A percentile compares a stretch with the other conserved stretches of the same genome.
phyloP scores from a whole-genome alignment of 202 grass and related monocot species.

The Panicum hallii region DNA sequence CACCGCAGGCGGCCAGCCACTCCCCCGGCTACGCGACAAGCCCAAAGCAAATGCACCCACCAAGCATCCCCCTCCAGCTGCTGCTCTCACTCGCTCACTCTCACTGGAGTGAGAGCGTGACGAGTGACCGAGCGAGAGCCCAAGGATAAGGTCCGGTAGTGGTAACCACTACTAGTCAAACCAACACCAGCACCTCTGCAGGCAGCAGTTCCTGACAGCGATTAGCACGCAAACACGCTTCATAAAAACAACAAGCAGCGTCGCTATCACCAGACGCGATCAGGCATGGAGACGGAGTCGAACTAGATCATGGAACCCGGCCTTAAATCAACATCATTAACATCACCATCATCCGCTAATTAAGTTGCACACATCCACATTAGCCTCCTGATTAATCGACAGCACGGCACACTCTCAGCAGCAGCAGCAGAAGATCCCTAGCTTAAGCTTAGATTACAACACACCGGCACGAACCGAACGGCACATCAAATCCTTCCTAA shows the following conservation, averaged over 20 bases:
- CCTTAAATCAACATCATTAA: constrained; percentile 22
- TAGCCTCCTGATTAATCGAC: constrained; percentile 39
- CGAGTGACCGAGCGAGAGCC: background rate
- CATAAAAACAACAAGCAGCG: background rate
- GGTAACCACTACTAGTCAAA: background rate
- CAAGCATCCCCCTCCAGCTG: background rate
- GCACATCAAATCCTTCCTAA: constrained; percentile 40
- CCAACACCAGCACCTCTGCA: background rate
- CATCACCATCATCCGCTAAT: constrained; percentile 32
- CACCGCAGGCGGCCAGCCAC: background rate
- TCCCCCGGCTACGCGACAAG: background rate
- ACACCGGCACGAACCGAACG: background rate
- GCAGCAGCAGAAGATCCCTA: no score
- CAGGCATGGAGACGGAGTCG: no score
- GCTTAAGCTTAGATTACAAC: constrained; percentile 42
- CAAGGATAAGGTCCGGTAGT: background rate
- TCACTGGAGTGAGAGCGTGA: background rate
- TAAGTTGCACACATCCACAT: constrained; percentile 52
- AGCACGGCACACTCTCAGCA: background rate
- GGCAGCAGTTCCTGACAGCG: background rate
- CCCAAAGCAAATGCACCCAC: background rate
- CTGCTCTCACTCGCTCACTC: background rate
- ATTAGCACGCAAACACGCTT: background rate
- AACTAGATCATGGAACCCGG: background rate
- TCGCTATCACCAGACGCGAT: background rate